A percentile compares a stretch with the other conserved stretches of the same genome.
Evolutionary conservation across 1,139 yeast species (phyloP).

Genomic region (Sugiyamaella japonica): DNA sequence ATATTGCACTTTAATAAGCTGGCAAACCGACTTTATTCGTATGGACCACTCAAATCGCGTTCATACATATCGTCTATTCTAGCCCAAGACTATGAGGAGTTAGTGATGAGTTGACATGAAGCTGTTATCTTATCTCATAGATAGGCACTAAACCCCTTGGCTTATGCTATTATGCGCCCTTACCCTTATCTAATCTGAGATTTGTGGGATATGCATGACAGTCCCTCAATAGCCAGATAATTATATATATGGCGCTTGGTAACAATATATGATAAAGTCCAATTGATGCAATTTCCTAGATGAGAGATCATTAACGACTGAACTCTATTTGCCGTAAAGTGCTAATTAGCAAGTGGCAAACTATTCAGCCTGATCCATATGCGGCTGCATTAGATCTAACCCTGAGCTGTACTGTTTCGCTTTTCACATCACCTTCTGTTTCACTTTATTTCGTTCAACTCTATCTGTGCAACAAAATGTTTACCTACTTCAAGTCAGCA

Average conservation of each 20-base stretch:
- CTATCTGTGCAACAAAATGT: constrained; percentile 37
- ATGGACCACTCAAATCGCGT: no score
- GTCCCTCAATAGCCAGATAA: neutral
- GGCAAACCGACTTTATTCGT: no score
- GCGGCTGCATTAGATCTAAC: neutral
- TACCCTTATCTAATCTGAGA: neutral
- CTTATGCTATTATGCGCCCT: neutral
- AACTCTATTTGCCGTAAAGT: no score
- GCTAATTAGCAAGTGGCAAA: no score
- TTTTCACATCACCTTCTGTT: neutral
- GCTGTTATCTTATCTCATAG: no score
- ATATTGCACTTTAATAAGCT: no score
- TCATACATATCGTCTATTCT: no score
- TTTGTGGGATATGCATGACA: neutral
- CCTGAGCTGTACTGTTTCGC: no score
- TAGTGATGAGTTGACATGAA: no score
- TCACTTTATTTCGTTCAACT: neutral
- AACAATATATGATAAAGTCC: no score
- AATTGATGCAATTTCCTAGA: neutral
- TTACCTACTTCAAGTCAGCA: constrained; percentile 47
- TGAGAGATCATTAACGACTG: neutral
- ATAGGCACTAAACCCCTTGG: neutral
- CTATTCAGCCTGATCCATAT: neutral
- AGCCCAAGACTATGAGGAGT: no score
- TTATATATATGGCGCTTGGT: neutral